Evolutionary conservation across 148 eudicot species (phyloP).

Genomic region (Rhododendron molle): DNA sequence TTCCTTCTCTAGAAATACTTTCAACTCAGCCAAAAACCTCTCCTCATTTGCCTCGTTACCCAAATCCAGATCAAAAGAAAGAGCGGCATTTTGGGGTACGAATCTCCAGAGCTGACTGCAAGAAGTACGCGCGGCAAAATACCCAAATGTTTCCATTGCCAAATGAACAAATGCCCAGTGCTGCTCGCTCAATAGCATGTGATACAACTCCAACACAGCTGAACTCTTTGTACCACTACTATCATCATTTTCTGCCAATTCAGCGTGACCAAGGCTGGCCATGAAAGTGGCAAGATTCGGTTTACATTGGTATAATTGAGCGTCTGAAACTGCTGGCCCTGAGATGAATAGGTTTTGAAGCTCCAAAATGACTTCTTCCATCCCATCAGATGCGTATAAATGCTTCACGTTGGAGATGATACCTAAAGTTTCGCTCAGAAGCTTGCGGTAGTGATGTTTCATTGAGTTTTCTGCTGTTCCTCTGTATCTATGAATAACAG

Average conservation of each 20-base stretch:
- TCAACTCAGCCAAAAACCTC: constrained; percentile 77
- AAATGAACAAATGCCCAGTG: constrained; percentile 90
- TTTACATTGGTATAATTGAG: constrained; percentile 56
- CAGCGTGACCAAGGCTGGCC: constrained; percentile 63
- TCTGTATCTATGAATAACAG: constrained; percentile 42
- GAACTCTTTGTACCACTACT: constrained; percentile 30
- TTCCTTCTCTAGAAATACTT: constrained; percentile 77
- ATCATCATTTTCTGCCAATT: constrained; percentile 50
- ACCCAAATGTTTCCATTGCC: constrained; percentile 67
- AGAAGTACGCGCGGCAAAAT: constrained; percentile 80
- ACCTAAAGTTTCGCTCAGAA: constrained; percentile 58
- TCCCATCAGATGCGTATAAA: constrained; percentile 49
- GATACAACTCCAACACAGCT: constrained; percentile 65
- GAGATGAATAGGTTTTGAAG: constrained; percentile 63
- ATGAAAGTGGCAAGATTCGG: constrained; percentile 72
- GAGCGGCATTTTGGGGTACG: constrained; percentile 80
- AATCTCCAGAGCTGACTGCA: constrained; percentile 88
- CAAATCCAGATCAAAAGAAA: constrained; percentile 66
- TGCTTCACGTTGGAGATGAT: constrained; percentile 58
- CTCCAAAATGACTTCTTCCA: constrained; percentile 70
- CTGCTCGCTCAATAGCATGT: constrained; percentile 71
- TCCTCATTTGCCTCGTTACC: constrained; percentile 55
- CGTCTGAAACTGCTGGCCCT: constrained; percentile 28
- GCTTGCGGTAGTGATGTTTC: constrained; percentile 47
- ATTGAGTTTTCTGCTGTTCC: constrained; percentile 26